A percentile compares a stretch with the other conserved stretches of the same genome.
Conservation (phyloP, 108 stramenopile species). For the Nitzschia sp. region DNA sequence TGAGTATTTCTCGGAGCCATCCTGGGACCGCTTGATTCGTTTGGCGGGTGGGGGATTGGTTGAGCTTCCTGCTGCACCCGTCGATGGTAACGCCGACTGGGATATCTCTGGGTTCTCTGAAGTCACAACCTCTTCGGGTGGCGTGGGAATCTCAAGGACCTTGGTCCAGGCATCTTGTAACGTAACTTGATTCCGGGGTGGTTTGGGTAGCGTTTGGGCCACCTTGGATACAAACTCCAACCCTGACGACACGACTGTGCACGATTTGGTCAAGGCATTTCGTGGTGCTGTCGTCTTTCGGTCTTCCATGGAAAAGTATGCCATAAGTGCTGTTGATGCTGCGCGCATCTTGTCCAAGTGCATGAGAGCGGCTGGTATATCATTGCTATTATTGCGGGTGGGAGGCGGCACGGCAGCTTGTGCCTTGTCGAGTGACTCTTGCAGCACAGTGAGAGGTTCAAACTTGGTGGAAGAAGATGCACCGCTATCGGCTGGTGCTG, state of each 20-base stretch:
- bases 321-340: constrained; percentile 41
- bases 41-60: constrained; percentile 19
- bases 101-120: constrained; percentile 14
- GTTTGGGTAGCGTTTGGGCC: constrained; percentile 22
- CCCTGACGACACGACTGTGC: constrained; percentile 39
- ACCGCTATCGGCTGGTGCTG: not conserved
- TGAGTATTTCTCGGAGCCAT: not conserved
- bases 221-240: constrained; percentile 41
- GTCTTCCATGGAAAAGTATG: constrained; percentile 32
- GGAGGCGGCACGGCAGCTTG: constrained; percentile 48
- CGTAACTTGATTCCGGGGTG: constrained; percentile 10
- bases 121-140: constrained; percentile 3
- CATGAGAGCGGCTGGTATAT: constrained; percentile 33
- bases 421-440: constrained; percentile 42
- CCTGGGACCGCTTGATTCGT: constrained; percentile 6
- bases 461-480: not conserved
- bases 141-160: constrained; percentile 37
- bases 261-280: constrained; percentile 28
- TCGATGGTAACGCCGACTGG: not conserved
- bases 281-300: constrained; percentile 33
- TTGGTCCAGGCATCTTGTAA: constrained; percentile 85
- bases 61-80: not conserved
- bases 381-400: constrained; percentile 32
- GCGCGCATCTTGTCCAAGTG: constrained; percentile 58
- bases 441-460: constrained; percentile 20